Percentiles rank a stretch among this genome's conserved stretches.
These are phyloP conservation scores for Lipomyces yamadae DNA, from an alignment of 805 yeast genomes.

Conservation along the genomic window DNA sequence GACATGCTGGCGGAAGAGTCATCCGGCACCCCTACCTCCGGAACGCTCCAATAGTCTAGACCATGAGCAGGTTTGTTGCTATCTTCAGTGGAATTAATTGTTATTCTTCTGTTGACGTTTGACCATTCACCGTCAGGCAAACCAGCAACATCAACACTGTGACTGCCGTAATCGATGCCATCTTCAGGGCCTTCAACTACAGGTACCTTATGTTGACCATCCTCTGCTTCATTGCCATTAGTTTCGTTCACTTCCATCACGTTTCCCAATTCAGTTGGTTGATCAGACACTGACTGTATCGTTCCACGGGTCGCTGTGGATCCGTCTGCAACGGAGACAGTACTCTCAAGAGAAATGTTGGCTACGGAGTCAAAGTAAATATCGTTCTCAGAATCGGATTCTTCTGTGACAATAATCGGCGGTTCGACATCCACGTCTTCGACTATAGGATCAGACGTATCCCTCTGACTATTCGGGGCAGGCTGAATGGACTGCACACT, in stretches of 20 bases:
- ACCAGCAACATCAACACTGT: not conserved
- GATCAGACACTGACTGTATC: not conserved
- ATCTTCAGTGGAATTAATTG: not conserved
- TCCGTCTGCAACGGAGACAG: not conserved
- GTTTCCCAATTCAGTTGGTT: not conserved
- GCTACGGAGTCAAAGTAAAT: not conserved
- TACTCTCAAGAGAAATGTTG: not conserved
- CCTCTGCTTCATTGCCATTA: not conserved
- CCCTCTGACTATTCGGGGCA: not conserved
- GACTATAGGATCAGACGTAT: not conserved
- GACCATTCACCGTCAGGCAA: not conserved
- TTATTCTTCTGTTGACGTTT: not conserved
- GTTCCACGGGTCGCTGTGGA: not conserved
- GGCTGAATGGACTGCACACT: not conserved
- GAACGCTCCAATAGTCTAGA: not conserved
- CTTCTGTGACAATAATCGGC: not conserved
- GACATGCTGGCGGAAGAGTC: not conserved
- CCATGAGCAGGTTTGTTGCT: not conserved
- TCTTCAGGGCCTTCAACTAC: not conserved
- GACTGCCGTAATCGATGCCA: not conserved
- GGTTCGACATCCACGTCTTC: not conserved
- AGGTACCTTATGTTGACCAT: not conserved
- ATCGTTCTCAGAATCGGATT: not conserved
- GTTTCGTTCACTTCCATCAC: not conserved
- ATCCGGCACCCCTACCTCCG: not conserved